Conservation (phyloP, 2,329 filamentous ascomycete genomes). For the Camptophora hylomeconis region DNA sequence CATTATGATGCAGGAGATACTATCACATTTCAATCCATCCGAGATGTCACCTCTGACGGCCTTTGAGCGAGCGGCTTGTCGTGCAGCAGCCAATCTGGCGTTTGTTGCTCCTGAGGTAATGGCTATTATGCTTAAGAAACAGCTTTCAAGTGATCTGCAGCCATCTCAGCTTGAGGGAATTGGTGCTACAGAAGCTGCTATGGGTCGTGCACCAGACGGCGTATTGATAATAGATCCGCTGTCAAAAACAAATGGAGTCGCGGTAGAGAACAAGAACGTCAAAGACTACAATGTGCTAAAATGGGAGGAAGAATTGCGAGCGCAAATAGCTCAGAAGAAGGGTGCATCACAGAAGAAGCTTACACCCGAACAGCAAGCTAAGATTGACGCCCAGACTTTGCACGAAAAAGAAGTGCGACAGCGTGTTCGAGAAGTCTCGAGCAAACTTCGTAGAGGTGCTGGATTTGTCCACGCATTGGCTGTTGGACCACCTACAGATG, state of each 20-base stretch:
- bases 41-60: conserved; percentile 22
- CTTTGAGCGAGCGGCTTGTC: conserved; percentile 60
- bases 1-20: conserved; percentile 48
- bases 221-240: conserved; percentile 83
- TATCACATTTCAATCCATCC: conserved; percentile 9
- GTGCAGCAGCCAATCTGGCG: conserved; percentile 76
- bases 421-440: conserved; percentile 56
- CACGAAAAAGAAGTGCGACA: conserved; percentile 73
- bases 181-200: conserved; percentile 79
- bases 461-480: conserved; percentile 75
- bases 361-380: conserved; percentile 73
- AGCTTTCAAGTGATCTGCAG: conserved; percentile 63
- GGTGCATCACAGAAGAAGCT: conserved; percentile 75
- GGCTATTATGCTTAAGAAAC: conserved; percentile 59
- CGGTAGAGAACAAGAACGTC: conserved; percentile 68
- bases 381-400: conserved; percentile 78
- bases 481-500: conserved; percentile 77
- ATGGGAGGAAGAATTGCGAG: conserved; percentile 87
- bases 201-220: conserved; percentile 81
- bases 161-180: conserved; percentile 55
- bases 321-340: conserved; percentile 84
- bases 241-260: conserved; percentile 61
- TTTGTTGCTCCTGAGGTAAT: conserved; percentile 83
- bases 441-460: conserved; percentile 65
- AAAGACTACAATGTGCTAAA: conserved; percentile 94